Conservation (phyloP, 2,329 filamentous ascomycete species). For the Alternaria hordeiaustralica region DNA sequence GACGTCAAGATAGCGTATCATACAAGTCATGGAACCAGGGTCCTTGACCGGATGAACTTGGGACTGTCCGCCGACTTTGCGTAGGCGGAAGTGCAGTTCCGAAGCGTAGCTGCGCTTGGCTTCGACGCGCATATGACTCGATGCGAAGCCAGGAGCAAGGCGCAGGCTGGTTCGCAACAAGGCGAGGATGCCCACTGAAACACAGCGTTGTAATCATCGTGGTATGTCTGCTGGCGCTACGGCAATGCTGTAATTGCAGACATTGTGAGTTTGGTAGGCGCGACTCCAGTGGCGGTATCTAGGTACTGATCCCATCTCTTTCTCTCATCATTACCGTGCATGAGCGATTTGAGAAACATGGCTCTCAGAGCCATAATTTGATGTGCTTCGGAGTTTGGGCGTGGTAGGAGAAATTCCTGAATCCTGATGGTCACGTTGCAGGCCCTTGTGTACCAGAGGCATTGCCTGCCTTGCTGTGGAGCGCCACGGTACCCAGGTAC, state of each 20-base stretch:
- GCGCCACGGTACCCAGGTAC: background rate
- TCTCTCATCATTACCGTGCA: background rate
- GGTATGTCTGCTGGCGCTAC: background rate
- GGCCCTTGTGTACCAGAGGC: background rate
- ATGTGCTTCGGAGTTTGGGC: background rate
- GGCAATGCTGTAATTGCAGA: background rate
- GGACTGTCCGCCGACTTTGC: slow-evolving; percentile 2
- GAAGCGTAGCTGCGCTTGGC: background rate
- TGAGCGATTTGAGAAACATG: background rate
- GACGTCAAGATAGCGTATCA: slow-evolving; percentile 4
- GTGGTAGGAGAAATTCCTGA: background rate
- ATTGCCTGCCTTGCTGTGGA: background rate
- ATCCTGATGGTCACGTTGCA: background rate
- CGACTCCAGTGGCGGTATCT: background rate
- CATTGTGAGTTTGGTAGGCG: background rate
- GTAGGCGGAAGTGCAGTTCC: slow-evolving; percentile 10
- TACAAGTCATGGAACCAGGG: background rate
- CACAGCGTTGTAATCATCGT: background rate
- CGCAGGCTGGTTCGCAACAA: background rate
- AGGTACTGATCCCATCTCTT: background rate
- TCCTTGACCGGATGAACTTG: slow-evolving; percentile 4
- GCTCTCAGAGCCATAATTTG: background rate
- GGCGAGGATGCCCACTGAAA: background rate
- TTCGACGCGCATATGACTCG: slow-evolving; percentile 6
- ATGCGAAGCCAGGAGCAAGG: slow-evolving; percentile 1